A percentile compares a stretch with the other conserved stretches of the same genome.
These are phyloP conservation scores for Penicillium capsulatum DNA, from an alignment of 2,329 filamentous ascomycete genomes.

Conservation along the genomic window DNA sequence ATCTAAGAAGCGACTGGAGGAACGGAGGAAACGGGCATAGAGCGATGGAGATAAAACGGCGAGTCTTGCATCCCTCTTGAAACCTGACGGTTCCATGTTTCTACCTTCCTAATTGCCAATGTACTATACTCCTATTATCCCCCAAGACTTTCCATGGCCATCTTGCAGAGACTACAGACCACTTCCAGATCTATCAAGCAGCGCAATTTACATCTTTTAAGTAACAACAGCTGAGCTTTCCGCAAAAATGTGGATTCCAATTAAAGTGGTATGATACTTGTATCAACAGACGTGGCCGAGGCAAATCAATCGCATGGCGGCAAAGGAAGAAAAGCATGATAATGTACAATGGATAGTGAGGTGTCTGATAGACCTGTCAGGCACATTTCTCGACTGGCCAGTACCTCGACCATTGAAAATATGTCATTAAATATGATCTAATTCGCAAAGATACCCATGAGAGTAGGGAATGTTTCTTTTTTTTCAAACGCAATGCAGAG, in stretches of 20 bases:
- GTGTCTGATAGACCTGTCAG: too few species aligned
- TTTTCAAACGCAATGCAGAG: too few species aligned
- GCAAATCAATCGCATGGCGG: background rate
- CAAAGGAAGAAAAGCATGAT: slow-evolving; percentile 10
- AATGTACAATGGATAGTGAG: slow-evolving; percentile 22
- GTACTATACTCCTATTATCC: slow-evolving; percentile 19
- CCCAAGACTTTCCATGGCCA: too few species aligned
- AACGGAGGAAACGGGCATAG: slow-evolving; percentile 61
- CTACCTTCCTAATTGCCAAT: slow-evolving; percentile 12
- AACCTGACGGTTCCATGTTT: slow-evolving; percentile 9
- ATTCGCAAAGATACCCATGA: slow-evolving; percentile 1
- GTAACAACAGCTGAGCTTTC: too few species aligned
- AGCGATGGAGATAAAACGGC: slow-evolving; percentile 7
- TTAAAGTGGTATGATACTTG: slow-evolving; percentile 18
- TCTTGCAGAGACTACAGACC: background rate
- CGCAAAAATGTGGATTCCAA: too few species aligned
- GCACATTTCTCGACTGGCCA: background rate
- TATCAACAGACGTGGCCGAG: slow-evolving; percentile 10
- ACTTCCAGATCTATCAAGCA: too few species aligned
- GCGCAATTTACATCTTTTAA: too few species aligned
- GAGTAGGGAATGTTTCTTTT: slow-evolving; percentile 7
- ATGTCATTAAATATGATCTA: slow-evolving; percentile 15
- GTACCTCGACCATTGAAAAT: slow-evolving; percentile 4
- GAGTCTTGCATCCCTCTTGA: slow-evolving; percentile 19
- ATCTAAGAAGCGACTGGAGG: slow-evolving; percentile 76